A percentile compares a stretch with the other conserved stretches of the same genome.
phyloP scores from a whole-genome alignment of 495 filamentous ascomycete species.

The Poronia punctata region DNA sequence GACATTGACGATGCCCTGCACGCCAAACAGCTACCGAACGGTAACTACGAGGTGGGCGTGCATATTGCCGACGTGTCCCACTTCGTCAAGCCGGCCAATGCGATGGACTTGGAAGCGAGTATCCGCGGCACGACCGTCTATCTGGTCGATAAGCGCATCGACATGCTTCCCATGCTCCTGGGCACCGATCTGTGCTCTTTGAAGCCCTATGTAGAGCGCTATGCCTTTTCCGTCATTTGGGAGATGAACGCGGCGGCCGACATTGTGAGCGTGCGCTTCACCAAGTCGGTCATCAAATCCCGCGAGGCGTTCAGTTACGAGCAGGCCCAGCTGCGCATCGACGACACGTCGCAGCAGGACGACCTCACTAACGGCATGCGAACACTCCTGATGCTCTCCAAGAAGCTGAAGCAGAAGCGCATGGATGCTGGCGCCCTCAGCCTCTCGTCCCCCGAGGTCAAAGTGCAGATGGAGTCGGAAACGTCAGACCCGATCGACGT shows the following conservation, averaged over 20 bases:
- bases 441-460: slow-evolving; percentile 90
- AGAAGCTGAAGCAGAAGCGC: slow-evolving; percentile 89
- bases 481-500: slow-evolving; percentile 95
- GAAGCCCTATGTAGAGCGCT: slow-evolving; percentile 95
- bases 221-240: slow-evolving; percentile 93
- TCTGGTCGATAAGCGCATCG: slow-evolving; percentile 96
- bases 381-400: slow-evolving; percentile 76
- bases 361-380: slow-evolving; percentile 89
- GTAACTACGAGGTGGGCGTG: slow-evolving; percentile 95
- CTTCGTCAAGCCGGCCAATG: slow-evolving; percentile 93
- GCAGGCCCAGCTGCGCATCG: slow-evolving; percentile 85
- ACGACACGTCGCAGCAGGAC: slow-evolving; percentile 77
- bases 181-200: slow-evolving; percentile 95
- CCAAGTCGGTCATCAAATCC: slow-evolving; percentile 97
- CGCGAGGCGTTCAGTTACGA: slow-evolving; percentile 97
- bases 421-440: slow-evolving; percentile 94
- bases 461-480: slow-evolving; percentile 86
- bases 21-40: slow-evolving; percentile 75
- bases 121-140: slow-evolving; percentile 94
- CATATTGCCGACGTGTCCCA: slow-evolving; percentile 98
- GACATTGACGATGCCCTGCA: slow-evolving; percentile 98
- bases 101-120: slow-evolving; percentile 93
- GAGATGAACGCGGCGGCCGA: slow-evolving; percentile 82
- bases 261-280: slow-evolving; percentile 74
- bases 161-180: slow-evolving; percentile 94